Percentiles rank a stretch among this genome's conserved stretches.
These are phyloP conservation scores for Pachysandra terminalis DNA, from an alignment of 164 flowering plant species.

Conservation along the genomic window DNA sequence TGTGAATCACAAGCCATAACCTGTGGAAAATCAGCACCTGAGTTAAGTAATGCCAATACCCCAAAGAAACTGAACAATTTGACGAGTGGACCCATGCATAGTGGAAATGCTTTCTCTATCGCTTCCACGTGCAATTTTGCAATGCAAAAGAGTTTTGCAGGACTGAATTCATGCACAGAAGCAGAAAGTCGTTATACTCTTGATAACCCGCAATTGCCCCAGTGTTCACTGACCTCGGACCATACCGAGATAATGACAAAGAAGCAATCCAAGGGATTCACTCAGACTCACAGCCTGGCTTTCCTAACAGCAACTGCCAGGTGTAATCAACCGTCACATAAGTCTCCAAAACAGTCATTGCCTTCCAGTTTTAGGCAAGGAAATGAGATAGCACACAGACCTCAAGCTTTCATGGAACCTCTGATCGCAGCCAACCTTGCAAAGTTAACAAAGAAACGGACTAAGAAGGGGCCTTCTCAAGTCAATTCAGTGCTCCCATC, in stretches of 20 bases:
- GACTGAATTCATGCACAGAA: constrained; percentile 3
- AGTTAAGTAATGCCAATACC: background rate
- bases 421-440: constrained; percentile 25
- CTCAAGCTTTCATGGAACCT: constrained; percentile 30
- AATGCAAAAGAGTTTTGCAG: constrained; percentile 1
- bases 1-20: constrained; percentile 3
- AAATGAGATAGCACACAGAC: constrained; percentile 13
- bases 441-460: constrained; percentile 35
- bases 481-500: constrained; percentile 11
- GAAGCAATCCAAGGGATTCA: constrained; percentile 40
- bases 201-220: constrained; percentile 14
- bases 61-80: background rate
- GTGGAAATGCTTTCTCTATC: background rate
- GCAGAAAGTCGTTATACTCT: background rate
- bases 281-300: constrained; percentile 25
- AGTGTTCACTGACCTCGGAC: constrained; percentile 13
- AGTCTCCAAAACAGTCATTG: constrained; percentile 6
- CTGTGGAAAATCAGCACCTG: constrained; percentile 10
- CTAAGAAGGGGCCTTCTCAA: constrained; percentile 18
- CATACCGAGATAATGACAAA: constrained; percentile 23
- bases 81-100: background rate
- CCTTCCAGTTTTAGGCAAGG: constrained; percentile 1
- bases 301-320: constrained; percentile 24
- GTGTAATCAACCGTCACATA: constrained; percentile 14
- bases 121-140: background rate